Conservation (phyloP, 2,329 filamentous ascomycete genomes). For the Fonsecaea nubica region DNA sequence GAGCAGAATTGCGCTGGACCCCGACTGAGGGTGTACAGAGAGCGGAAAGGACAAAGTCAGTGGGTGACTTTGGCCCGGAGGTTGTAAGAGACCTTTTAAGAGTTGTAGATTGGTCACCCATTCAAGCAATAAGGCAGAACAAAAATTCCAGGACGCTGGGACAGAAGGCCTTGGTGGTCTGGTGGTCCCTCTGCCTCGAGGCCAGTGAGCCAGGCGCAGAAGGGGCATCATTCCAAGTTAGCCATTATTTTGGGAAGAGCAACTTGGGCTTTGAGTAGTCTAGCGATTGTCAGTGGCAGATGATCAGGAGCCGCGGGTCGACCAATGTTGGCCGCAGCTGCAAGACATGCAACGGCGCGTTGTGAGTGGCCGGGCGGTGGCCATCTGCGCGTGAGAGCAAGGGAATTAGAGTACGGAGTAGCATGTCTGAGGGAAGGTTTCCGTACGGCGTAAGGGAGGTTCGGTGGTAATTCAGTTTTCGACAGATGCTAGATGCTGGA, state of each 20-base stretch:
- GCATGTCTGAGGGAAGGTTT: conserved; percentile 31
- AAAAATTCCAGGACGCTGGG: conserved; percentile 29
- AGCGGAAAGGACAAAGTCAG: conserved; percentile 26
- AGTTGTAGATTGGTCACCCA: conserved; percentile 27
- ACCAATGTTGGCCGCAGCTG: conserved; percentile 36
- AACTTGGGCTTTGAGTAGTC: conserved; percentile 30
- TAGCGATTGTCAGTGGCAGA: conserved; percentile 30
- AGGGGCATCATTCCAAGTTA: conserved; percentile 29
- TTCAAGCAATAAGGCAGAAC: conserved; percentile 27
- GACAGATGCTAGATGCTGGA: conserved; percentile 8
- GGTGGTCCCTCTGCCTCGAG: conserved; percentile 28
- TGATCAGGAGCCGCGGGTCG: conserved; percentile 38
- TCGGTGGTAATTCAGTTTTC: conserved; percentile 7
- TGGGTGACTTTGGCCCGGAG: conserved; percentile 15
- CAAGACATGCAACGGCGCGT: conserved; percentile 37
- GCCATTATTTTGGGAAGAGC: conserved; percentile 30
- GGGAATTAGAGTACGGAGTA: conserved; percentile 23
- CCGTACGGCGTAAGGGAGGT: conserved; percentile 21
- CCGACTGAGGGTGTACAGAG: conserved; percentile 10
- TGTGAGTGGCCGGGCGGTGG: conserved; percentile 35
- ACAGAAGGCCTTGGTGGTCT: conserved; percentile 18
- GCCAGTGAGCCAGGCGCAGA: conserved; percentile 30
- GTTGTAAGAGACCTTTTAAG: conserved; percentile 23
- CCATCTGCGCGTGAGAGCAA: conserved; percentile 28
- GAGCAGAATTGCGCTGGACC: neutral